Evolutionary conservation across 73 alveolate species (phyloP), one percentile per base, ranked within the genome.

Genomic region (Diophrys sp.): DNA sequence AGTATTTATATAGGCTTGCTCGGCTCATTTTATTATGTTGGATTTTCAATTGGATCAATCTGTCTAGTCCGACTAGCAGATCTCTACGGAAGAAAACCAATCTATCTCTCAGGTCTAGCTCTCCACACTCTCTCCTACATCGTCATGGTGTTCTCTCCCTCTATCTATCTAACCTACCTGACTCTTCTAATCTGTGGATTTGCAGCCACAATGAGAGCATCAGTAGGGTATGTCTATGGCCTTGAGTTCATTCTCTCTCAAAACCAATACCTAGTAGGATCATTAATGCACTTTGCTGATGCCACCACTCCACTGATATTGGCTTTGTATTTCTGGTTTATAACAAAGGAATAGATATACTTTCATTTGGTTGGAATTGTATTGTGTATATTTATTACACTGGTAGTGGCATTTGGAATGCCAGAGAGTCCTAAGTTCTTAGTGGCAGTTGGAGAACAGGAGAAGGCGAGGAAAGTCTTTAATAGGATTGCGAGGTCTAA

Each of bases 1-100:
- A 26, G n/a, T n/a, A 44, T 69, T 30, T 56, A 79, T 72, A 78
- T 79, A 32, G 88, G 87, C 32, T 53, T 78, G 29, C 77, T 85
- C 44, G 71, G 83, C 53, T 72, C 93, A 14, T 30, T 54, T 0
- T 84, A 84, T 32, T 75, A 54, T 75, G 31, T 75, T 0, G 83
- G 83, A 0, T 54, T 71, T 56, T 56, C 56, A 32, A 56, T 75
- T 23, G 83, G 83, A 18, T 54, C 78, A 11, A 29, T 75, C 23
- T 23, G 33, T 23, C 28, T 75, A 1, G 83, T 71, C 5, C 77
- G 73, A 31, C 0, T 75, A 32, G 83, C 83, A 53, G 83, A 75
- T 75, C 14, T 23, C 28, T 56, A 32, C 0, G 83, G 83, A 55
- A 75, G 83, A 54, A 25, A 54, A 44, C 33, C 14, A 31, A 27